phyloP scores from a whole-genome alignment of 2,329 filamentous ascomycete species.

The Aureobasidium uvarum region DNA sequence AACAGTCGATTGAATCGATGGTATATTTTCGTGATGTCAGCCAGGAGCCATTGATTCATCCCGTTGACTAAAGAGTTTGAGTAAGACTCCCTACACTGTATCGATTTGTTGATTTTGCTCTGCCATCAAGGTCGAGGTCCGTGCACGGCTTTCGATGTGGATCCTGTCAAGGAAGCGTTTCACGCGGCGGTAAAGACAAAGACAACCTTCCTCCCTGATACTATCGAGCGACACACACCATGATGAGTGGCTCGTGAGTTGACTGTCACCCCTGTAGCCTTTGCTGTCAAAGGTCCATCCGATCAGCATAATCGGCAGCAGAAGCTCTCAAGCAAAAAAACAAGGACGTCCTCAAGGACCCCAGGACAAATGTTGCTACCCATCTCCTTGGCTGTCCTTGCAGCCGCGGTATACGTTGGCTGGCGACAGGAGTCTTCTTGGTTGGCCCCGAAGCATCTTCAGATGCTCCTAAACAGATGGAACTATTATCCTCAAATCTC shows the following conservation, averaged over 20 bases:
- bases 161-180: background rate
- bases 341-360: background rate
- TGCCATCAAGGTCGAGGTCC: conserved; percentile 22
- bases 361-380: background rate
- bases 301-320: background rate
- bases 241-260: background rate
- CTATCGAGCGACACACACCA: background rate
- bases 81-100: background rate
- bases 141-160: conserved; percentile 4
- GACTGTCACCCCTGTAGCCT: too few species aligned
- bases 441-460: background rate
- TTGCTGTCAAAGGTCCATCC: background rate
- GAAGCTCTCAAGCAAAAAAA: background rate
- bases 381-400: background rate
- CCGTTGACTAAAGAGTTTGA: background rate
- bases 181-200: background rate
- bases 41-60: background rate
- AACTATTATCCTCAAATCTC: background rate
- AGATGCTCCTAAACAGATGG: background rate
- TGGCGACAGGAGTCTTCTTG: background rate
- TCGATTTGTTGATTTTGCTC: background rate
- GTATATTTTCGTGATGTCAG: background rate
- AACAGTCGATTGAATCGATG: conserved; percentile 19
- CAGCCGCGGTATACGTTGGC: background rate
- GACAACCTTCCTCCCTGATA: background rate